Evolutionary conservation across 1,284 basidiomycete species (phyloP).

Genomic region (Tilletia horrida): DNA sequence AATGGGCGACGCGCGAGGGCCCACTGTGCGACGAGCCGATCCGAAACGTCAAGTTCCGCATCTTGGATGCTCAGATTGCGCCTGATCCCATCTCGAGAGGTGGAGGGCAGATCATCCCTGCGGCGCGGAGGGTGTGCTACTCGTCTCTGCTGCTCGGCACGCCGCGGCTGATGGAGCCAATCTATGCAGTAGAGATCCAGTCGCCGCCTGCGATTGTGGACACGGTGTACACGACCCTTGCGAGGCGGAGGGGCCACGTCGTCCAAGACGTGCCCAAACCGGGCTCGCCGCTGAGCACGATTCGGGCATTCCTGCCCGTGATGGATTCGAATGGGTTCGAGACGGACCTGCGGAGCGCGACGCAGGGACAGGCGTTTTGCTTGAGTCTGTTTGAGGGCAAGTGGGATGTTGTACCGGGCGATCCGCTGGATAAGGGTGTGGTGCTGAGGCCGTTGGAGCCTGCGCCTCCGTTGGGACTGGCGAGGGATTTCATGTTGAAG

Average conservation of each 20-base stretch:
- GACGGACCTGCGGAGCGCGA: conserved; percentile 92
- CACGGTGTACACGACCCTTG: conserved; percentile 93
- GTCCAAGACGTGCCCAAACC: conserved; percentile 96
- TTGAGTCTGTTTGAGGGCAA: conserved; percentile 87
- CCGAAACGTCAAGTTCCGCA: conserved; percentile 95
- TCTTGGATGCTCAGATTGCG: conserved; percentile 84
- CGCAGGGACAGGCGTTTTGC: conserved; percentile 95
- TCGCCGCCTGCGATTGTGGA: conserved; percentile 97
- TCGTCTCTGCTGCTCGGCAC: conserved; percentile 88
- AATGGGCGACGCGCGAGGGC: conserved; percentile 96
- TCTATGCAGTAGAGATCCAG: conserved; percentile 97
- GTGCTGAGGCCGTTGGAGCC: conserved; percentile 93
- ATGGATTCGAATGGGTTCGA: conserved; percentile 99
- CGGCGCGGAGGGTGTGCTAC: conserved; percentile 93
- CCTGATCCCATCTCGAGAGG: conserved; percentile 95
- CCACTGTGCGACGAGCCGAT: conserved; percentile 98
- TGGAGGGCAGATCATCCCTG: conserved; percentile 96
- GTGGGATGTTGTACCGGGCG: conserved; percentile 96
- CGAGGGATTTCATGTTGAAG: conserved; percentile 85
- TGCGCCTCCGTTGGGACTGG: conserved; percentile 78
- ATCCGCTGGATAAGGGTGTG: conserved; percentile 92
- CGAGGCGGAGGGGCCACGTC: conserved; percentile 92
- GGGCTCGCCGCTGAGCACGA: conserved; percentile 92
- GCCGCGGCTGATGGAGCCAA: conserved; percentile 72
- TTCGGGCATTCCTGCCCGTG: conserved; percentile 94